phyloP scores from a whole-genome alignment of 495 filamentous ascomycete genomes.

The Neurospora sublineolata region DNA sequence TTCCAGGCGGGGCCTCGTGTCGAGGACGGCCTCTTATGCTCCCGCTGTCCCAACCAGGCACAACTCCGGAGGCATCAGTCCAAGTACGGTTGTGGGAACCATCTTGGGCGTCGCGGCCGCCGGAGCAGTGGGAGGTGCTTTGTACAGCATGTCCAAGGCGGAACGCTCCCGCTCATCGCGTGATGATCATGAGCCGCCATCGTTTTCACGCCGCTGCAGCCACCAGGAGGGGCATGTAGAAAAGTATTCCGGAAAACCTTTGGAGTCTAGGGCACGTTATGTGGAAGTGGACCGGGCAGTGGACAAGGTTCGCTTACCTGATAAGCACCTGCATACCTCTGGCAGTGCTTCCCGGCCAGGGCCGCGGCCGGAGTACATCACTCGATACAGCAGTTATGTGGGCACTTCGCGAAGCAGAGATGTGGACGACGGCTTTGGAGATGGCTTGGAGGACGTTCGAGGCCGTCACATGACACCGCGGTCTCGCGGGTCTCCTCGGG shows the following conservation, averaged over 20 bases:
- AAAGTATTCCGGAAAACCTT: neutral
- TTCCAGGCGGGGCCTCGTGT: neutral
- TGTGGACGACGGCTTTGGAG: constrained; percentile 29
- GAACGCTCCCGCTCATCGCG: constrained; percentile 36
- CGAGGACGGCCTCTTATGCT: constrained; percentile 15
- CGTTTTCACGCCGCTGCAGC: constrained; percentile 26
- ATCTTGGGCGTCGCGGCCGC: constrained; percentile 63
- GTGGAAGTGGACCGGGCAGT: constrained; percentile 22
- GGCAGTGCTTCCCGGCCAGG: constrained; percentile 12
- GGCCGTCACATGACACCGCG: constrained; percentile 26
- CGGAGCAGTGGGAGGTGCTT: constrained; percentile 60
- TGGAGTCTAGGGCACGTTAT: constrained; percentile 23
- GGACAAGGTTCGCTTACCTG: constrained; percentile 19
- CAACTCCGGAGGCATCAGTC: constrained; percentile 26
- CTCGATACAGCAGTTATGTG: constrained; percentile 23
- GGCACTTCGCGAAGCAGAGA: constrained; percentile 26
- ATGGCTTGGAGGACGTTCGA: constrained; percentile 17
- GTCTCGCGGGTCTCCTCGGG: constrained; percentile 15
- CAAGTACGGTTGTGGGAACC: constrained; percentile 40
- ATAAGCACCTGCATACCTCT: constrained; percentile 17
- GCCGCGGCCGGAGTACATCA: constrained; percentile 22
- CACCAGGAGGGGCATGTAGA: constrained; percentile 22
- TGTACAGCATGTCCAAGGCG: constrained; percentile 57
- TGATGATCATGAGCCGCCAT: constrained; percentile 25
- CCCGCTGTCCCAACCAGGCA: constrained; percentile 21